Conservation (phyloP, 352 stramenopile species). For the Phytophthora pistaciae region DNA sequence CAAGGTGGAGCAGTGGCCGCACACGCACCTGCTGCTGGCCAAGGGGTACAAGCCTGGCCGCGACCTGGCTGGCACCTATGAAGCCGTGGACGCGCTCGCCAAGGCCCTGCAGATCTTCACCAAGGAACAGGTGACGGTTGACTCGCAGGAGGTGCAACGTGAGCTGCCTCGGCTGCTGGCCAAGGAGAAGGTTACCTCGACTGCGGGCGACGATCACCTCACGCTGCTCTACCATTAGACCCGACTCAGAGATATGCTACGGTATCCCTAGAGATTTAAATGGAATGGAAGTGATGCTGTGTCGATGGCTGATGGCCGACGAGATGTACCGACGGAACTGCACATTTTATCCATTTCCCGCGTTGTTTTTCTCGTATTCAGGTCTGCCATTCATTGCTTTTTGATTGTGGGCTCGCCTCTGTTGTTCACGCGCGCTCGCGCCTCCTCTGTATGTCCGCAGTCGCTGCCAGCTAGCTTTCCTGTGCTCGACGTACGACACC, state of each 20-base stretch:
- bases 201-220: conserved; percentile 37
- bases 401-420: conserved; percentile 29
- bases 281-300: conserved; percentile 8
- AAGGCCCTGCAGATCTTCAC: conserved; percentile 48
- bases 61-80: conserved; percentile 54
- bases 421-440: conserved; percentile 3
- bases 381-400: conserved; percentile 38
- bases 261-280: conserved; percentile 12
- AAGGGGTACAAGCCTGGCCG: conserved; percentile 76
- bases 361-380: conserved; percentile 38
- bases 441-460: conserved; percentile 18
- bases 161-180: conserved; percentile 39
- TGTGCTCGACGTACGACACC: conserved; percentile 24
- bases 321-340: conserved; percentile 21
- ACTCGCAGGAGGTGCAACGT: conserved; percentile 42
- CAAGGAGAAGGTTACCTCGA: conserved; percentile 36
- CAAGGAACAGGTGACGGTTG: conserved; percentile 39
- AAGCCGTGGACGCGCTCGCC: conserved; percentile 55
- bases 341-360: conserved; percentile 39
- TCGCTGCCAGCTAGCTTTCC: conserved; percentile 29
- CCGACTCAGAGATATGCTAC: neutral
- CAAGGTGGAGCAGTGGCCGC: conserved; percentile 56
- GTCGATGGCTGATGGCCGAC: neutral
- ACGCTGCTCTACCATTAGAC: conserved; percentile 63
- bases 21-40: conserved; percentile 59